Percentiles rank a stretch among this genome's conserved stretches.
Conservation (phyloP, 2,329 filamentous ascomycete species). For the Scedosporium apiospermum region DNA sequence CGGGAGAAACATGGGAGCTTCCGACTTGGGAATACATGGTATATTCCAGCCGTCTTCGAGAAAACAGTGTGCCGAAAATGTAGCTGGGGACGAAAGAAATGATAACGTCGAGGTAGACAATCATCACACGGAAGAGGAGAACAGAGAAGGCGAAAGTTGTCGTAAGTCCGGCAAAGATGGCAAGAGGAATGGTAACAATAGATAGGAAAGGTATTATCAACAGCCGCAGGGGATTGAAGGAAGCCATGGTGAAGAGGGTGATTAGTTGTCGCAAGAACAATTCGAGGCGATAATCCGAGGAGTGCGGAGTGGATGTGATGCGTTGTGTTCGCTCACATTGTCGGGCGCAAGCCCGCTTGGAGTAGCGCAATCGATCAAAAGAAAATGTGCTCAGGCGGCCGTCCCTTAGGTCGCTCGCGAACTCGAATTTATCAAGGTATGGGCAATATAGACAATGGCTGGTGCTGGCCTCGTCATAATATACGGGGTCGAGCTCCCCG, state of each 20-base stretch:
- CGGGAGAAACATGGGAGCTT: background rate
- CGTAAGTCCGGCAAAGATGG: constrained; percentile 53
- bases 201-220: constrained; percentile 54
- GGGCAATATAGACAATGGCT: background rate
- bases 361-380: background rate
- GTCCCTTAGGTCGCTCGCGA: background rate
- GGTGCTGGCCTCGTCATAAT: background rate
- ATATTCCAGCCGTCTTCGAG: constrained; percentile 17
- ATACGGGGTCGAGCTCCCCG: background rate
- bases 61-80: constrained; percentile 31
- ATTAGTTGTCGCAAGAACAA: background rate
- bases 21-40: constrained; percentile 11
- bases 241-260: constrained; percentile 29
- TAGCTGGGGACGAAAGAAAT: constrained; percentile 48
- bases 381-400: background rate
- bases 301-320: background rate
- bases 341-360: background rate
- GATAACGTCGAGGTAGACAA: constrained; percentile 56
- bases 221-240: constrained; percentile 44
- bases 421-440: too few species aligned
- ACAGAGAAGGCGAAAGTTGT: constrained; percentile 52
- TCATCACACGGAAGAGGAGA: constrained; percentile 48
- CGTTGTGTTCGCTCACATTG: background rate
- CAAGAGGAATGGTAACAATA: constrained; percentile 52
- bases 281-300: background rate